Evolutionary conservation across 768 basidiomycete genomes (phyloP), one percentile per base, ranked within the genome.

Genomic region (Lactarius sanguifluus): DNA sequence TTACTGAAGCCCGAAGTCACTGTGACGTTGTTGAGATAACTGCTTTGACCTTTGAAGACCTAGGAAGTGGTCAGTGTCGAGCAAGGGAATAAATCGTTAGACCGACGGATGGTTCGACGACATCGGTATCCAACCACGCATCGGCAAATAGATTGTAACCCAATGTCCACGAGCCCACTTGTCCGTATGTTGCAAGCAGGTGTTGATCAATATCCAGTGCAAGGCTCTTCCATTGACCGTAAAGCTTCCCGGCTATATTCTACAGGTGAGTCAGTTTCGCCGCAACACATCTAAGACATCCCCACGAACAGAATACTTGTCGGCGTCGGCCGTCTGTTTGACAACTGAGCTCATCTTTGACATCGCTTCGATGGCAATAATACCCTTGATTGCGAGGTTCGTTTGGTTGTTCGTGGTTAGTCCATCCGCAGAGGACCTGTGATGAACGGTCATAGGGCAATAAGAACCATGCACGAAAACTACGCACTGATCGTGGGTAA

Each of bases 351-450:
- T 79, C 47, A 90, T 85, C 66, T 83, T 77, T 3, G 83, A 79
- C 86, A 89, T 88, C 3, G 84, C 85, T 67, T 82, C 76, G 72
- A 89, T 86, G 5, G 86, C 87, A 57, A 88, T 76, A 64, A 88
- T 86, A 41, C 88, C 88, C 71, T 90, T 90, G 75, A 89, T 84
- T 4, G 87, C 88, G 28, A 88, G 78, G 71, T 88, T 89, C 13
- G 87, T 89, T 72, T 87, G 85, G 70, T 89, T 88, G 9, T 80
- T 80, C 23, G 30, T 2, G 30, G 56, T 23, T 20, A 50, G 20
- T 0, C n/a, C 10, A 60, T 73, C 69, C 3, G 66, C 64, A 12
- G 64, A 58, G 3, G 34, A 25, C 40, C 73, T 71, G 56, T 63
- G 43, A 20, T 23, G 32, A 45, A 30, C 30, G 3, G 7, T 23